Conservation (phyloP, 2,329 filamentous ascomycete species). For the Aciculosporium take region DNA sequence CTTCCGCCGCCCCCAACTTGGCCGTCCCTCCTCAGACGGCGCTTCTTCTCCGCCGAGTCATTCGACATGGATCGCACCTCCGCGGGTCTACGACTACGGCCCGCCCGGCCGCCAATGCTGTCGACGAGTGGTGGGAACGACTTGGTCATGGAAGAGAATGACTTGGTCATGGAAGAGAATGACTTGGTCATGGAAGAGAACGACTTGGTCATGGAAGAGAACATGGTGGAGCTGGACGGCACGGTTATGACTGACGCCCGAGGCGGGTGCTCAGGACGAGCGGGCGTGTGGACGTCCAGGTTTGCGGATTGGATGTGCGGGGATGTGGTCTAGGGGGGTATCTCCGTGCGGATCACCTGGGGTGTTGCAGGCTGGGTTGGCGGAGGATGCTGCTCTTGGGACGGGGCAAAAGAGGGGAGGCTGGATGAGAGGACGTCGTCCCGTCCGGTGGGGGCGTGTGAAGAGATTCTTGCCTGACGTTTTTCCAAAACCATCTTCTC, state of each 20-base stretch:
- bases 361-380: conserved; percentile 91
- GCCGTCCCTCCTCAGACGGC: conserved; percentile 27
- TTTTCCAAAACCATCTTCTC: not conserved
- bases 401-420: conserved; percentile 47
- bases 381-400: conserved; percentile 12
- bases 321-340: conserved; percentile 96
- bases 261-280: conserved; percentile 54
- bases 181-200: too few species aligned
- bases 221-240: conserved; percentile 44
- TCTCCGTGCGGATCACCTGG: conserved; percentile 86
- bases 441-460: too few species aligned
- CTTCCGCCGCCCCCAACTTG: too few species aligned
- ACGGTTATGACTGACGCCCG: conserved; percentile 54
- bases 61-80: conserved; percentile 46
- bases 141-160: too few species aligned
- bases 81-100: conserved; percentile 9
- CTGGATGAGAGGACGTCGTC: too few species aligned
- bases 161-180: too few species aligned
- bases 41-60: conserved; percentile 45
- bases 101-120: conserved; percentile 9
- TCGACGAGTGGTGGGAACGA: conserved; percentile 9
- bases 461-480: too few species aligned
- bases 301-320: conserved; percentile 70
- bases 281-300: conserved; percentile 55
- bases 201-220: conserved; percentile 9